Evolutionary conservation across 345 rosid species (phyloP).

Genomic region (Populus tremula): DNA sequence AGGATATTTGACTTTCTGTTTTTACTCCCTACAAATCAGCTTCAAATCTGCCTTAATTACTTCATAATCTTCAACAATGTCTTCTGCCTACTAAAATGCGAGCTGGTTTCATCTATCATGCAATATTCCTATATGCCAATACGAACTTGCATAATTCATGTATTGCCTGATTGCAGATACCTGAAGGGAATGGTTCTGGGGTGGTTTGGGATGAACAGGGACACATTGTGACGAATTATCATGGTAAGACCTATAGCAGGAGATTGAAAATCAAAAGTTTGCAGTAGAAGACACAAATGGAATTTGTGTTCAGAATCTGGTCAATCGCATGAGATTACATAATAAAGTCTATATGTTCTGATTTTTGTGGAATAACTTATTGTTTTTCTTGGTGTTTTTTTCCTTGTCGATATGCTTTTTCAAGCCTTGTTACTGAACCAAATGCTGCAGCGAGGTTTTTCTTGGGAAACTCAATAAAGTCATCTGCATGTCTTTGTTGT

Average conservation of each 20-base stretch:
- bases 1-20: no score
- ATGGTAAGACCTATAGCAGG: conserved; percentile 52
- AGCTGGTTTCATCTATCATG: not conserved
- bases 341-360: not conserved
- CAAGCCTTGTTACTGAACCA: not conserved
- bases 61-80: no score
- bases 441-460: not conserved
- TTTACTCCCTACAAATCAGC: no score
- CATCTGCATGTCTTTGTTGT: not conserved
- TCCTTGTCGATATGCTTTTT: not conserved
- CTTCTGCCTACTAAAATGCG: not conserved
- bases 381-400: not conserved
- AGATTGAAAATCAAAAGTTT: not conserved
- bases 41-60: no score
- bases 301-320: not conserved
- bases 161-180: conserved; percentile 50
- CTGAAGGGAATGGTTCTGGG: conserved; percentile 99
- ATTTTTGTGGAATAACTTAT: not conserved
- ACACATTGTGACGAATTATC: conserved; percentile 91
- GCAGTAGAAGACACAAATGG: not conserved
- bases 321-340: not conserved
- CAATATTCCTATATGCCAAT: not conserved
- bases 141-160: not conserved
- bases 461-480: not conserved
- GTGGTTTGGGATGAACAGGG: conserved; percentile 90